These are phyloP conservation scores for Phalaenopsis hybrid DNA, from an alignment of 116 monocot species.

Conservation along the genomic window DNA sequence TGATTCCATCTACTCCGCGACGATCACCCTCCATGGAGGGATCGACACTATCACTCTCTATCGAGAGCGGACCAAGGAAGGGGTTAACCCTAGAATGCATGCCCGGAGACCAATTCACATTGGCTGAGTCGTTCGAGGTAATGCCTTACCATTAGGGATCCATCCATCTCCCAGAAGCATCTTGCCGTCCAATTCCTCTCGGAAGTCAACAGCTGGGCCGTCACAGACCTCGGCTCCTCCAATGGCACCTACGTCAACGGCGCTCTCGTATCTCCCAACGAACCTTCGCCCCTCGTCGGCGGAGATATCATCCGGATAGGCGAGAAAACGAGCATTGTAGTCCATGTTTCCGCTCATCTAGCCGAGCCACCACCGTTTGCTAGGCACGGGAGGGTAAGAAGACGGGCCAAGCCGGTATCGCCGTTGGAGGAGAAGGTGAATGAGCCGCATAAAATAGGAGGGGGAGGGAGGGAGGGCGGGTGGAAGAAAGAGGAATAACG, in stretches of 20 bases:
- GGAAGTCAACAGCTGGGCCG: slow-evolving; percentile 33
- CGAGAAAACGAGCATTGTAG: slow-evolving; percentile 30
- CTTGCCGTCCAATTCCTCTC: slow-evolving; percentile 36
- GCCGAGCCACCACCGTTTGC: not conserved
- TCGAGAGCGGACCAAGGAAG: slow-evolving; percentile 13
- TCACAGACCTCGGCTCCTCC: slow-evolving; percentile 65
- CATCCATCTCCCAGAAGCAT: slow-evolving; percentile 76
- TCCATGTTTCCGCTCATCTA: slow-evolving; percentile 17
- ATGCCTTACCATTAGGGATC: slow-evolving; percentile 70
- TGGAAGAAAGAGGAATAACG: slow-evolving; percentile 4
- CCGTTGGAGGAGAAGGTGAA: not conserved
- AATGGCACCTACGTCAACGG: slow-evolving; percentile 77
- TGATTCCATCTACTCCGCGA: too few relatives aligned
- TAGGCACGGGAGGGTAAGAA: not conserved
- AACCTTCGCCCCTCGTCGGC: slow-evolving; percentile 24
- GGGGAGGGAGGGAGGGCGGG: not conserved
- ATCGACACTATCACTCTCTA: not conserved
- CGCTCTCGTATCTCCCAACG: slow-evolving; percentile 19
- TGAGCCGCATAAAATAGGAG: not conserved
- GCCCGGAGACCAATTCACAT: slow-evolving; percentile 30
- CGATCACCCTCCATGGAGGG: not conserved
- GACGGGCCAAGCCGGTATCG: not conserved
- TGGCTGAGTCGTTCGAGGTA: slow-evolving; percentile 74
- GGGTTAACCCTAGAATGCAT: slow-evolving; percentile 47
- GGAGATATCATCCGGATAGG: slow-evolving; percentile 72